A percentile compares a stretch with the other conserved stretches of the same genome.
Conservation (phyloP, 106 monocot species). For the Agapanthus africanus region DNA sequence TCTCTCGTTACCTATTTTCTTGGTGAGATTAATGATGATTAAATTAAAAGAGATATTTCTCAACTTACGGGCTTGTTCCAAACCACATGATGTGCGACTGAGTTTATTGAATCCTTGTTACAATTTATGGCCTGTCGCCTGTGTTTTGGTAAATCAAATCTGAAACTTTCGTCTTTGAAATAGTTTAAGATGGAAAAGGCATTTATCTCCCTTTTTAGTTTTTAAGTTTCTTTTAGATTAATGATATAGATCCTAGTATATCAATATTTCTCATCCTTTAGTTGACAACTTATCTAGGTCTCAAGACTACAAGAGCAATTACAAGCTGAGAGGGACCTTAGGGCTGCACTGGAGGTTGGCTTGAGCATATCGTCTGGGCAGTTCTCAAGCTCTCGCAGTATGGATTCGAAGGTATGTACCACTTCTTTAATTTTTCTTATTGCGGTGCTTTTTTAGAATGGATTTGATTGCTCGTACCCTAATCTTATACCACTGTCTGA, state of each 20-base stretch:
- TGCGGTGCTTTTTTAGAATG: neutral
- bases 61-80: neutral
- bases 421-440: neutral
- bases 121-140: neutral
- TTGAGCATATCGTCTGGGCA: slow-evolving; percentile 97
- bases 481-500: slow-evolving; percentile 10
- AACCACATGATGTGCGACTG: neutral
- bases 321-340: slow-evolving; percentile 95
- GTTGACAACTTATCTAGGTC: slow-evolving; percentile 37
- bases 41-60: neutral
- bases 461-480: slow-evolving; percentile 2
- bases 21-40: neutral
- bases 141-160: neutral
- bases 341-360: slow-evolving; percentile 95
- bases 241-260: neutral
- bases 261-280: slow-evolving; percentile 1
- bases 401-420: slow-evolving; percentile 72
- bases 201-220: neutral
- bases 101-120: neutral
- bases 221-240: neutral
- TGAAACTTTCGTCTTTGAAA: neutral
- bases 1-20: neutral
- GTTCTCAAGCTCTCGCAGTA: slow-evolving; percentile 69
- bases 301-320: slow-evolving; percentile 93
- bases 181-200: neutral